These are phyloP conservation scores for Catharanthus roseus DNA, from an alignment of 257 asterid species.

Conservation along the genomic window DNA sequence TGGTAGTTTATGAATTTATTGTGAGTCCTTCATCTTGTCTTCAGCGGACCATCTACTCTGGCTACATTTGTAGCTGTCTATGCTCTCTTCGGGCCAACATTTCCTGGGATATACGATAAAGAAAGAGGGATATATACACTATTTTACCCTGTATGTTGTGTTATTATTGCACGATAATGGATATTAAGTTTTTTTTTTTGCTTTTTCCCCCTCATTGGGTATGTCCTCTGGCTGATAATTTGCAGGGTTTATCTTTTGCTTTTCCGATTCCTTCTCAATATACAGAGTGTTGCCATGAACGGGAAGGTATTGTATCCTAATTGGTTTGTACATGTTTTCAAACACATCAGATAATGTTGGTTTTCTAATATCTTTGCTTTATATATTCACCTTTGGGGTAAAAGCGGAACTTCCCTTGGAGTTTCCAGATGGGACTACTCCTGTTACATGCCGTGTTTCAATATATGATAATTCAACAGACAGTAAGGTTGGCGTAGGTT, in stretches of 20 bases:
- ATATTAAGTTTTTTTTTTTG: neutral
- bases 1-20: constrained; percentile 5
- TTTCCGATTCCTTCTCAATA: constrained; percentile 76
- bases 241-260: constrained; percentile 80
- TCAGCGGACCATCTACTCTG: constrained; percentile 68
- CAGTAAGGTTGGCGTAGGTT: constrained; percentile 68
- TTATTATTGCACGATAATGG: neutral
- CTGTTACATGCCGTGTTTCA: constrained; percentile 75
- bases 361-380: constrained; percentile 14
- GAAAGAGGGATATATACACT: constrained; percentile 70
- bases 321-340: constrained; percentile 8
- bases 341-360: neutral
- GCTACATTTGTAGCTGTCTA: constrained; percentile 89
- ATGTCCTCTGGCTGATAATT: constrained; percentile 21
- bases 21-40: constrained; percentile 22
- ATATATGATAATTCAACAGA: constrained; percentile 63
- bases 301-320: constrained; percentile 33
- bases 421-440: constrained; percentile 90
- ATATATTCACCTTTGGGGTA: neutral
- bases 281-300: constrained; percentile 54
- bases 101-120: constrained; percentile 78
- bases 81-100: constrained; percentile 80
- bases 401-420: constrained; percentile 78
- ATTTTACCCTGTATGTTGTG: constrained; percentile 68
- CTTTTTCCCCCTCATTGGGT: constrained; percentile 1